Base-by-base conservation (phyloP, 768 basidiomycete species). In the Hygrophorus pudorinus region DNA sequence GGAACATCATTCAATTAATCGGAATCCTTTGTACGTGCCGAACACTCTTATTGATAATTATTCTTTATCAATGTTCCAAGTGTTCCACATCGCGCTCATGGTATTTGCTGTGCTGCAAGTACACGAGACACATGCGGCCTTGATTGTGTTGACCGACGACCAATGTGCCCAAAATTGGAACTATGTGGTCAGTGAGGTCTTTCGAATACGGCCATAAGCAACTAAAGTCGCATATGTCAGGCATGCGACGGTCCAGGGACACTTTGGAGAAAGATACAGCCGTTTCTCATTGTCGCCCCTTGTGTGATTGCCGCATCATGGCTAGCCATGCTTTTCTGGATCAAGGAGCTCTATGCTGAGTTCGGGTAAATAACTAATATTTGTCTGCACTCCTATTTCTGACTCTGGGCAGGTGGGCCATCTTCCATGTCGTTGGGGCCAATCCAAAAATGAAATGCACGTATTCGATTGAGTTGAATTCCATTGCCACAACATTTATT, bases 381-480 rank as follows among this genome's bases (percentile, higher is more conserved):
- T 39, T 36, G n/a, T 34, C 6, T 45, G 14, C 17, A 31, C 18
- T 5, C 46, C n/a, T 10, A 29, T 13, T 7, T 29, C 35, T 20
- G n/a, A 18, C 14, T 45, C 47, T 27, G 24, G 24, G 24, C 42
- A 89, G 87, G 35, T 91, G 88, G 89, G 86, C 85, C 32, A 85
- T 91, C 56, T 91, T 91, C 68, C 88, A 89, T 55, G 78, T 85
- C 29, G 86, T 90, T 16, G 87, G 86, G 27, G 88, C 88, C 29
- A 85, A 88, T 53, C 83, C 84, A 8, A 81, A 71, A 53, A 79
- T 85, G 76, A 90, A 89, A 64, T 74, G 88, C 87, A 50, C 46
- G 78, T 53, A 36, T 33, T 31, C 11, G 18, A 27, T 5, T 20
- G 34, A n/a, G 38, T 37, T 3, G 18, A 33, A 24, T 35, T 50